Evolutionary conservation across 2,329 filamentous ascomycete species (phyloP).

Genomic region (Berkeleyomyces rouxiae): DNA sequence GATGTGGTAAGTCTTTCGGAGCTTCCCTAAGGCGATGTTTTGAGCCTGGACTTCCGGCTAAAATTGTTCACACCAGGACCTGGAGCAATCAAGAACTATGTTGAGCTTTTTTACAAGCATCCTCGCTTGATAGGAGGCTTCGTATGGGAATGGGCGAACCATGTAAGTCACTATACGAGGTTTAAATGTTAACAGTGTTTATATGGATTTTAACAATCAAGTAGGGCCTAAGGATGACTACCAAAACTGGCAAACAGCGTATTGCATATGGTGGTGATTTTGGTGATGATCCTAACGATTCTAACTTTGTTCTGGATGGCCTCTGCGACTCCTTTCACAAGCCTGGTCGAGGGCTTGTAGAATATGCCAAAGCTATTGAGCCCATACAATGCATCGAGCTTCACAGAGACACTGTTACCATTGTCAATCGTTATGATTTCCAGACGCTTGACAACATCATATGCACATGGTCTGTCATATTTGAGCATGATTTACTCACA

Average conservation of each 20-base stretch:
- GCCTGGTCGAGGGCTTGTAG: slow-evolving; percentile 33
- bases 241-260: slow-evolving; percentile 28
- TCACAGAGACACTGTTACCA: slow-evolving; percentile 25
- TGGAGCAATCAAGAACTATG: slow-evolving; percentile 49
- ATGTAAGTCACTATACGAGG: slow-evolving; percentile 22
- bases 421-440: slow-evolving; percentile 40
- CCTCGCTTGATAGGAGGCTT: slow-evolving; percentile 41
- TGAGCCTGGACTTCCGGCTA: background rate
- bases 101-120: slow-evolving; percentile 44
- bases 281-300: slow-evolving; percentile 42
- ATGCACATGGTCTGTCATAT: slow-evolving; percentile 18
- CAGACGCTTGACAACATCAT: slow-evolving; percentile 32
- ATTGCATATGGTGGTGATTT: slow-evolving; percentile 47
- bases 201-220: background rate
- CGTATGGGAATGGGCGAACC: slow-evolving; percentile 49
- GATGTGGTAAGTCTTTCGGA: slow-evolving; percentile 18
- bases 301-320: slow-evolving; percentile 42
- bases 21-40: background rate
- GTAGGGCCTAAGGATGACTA: slow-evolving; percentile 28
- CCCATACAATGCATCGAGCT: slow-evolving; percentile 36
- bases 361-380: slow-evolving; percentile 42
- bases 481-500: background rate
- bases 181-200: background rate
- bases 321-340: slow-evolving; percentile 32
- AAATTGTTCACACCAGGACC: slow-evolving; percentile 21